Evolutionary conservation across 2,329 filamentous ascomycete species (phyloP).

Genomic region (Diaporthe sp.): DNA sequence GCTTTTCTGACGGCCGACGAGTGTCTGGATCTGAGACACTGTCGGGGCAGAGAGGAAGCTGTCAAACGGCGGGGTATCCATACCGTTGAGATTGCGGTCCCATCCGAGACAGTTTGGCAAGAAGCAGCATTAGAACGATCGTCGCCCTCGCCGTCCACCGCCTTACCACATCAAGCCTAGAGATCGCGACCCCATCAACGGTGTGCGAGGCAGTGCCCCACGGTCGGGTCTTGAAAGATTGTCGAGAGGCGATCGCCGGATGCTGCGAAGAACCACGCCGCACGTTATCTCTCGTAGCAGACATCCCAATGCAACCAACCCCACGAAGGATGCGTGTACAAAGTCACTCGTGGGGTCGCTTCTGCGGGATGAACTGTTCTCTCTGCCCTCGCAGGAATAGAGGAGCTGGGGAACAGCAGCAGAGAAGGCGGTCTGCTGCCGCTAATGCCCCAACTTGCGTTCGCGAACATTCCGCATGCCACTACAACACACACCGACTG

Average conservation of each 20-base stretch:
- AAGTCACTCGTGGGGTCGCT: slow-evolving; percentile 28
- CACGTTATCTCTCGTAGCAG: slow-evolving; percentile 29
- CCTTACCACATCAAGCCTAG: slow-evolving; percentile 25
- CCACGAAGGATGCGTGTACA: slow-evolving; percentile 31
- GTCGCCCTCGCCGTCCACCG: slow-evolving; percentile 22
- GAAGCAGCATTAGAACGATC: slow-evolving; percentile 24
- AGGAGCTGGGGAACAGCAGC: slow-evolving; percentile 17
- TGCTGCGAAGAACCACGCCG: slow-evolving; percentile 11
- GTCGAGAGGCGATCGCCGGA: slow-evolving; percentile 32
- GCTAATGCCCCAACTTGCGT: slow-evolving; percentile 24
- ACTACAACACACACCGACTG: slow-evolving; percentile 21
- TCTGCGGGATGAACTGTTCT: slow-evolving; percentile 30
- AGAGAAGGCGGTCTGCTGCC: slow-evolving; percentile 32
- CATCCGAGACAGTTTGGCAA: slow-evolving; percentile 29
- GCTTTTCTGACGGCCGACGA: slow-evolving; percentile 10
- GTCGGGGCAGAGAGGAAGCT: slow-evolving; percentile 27
- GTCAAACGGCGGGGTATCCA: slow-evolving; percentile 29
- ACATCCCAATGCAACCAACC: slow-evolving; percentile 27
- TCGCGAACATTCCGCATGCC: slow-evolving; percentile 20
- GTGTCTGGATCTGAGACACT: slow-evolving; percentile 26
- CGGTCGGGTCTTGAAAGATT: slow-evolving; percentile 23
- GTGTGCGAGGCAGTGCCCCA: slow-evolving; percentile 31
- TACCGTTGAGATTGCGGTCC: slow-evolving; percentile 34
- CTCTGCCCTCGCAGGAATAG: slow-evolving; percentile 23
- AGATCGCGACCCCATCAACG: slow-evolving; percentile 21